Evolutionary conservation across 768 basidiomycete genomes (phyloP).

Genomic region (Phanerochaete sordida): DNA sequence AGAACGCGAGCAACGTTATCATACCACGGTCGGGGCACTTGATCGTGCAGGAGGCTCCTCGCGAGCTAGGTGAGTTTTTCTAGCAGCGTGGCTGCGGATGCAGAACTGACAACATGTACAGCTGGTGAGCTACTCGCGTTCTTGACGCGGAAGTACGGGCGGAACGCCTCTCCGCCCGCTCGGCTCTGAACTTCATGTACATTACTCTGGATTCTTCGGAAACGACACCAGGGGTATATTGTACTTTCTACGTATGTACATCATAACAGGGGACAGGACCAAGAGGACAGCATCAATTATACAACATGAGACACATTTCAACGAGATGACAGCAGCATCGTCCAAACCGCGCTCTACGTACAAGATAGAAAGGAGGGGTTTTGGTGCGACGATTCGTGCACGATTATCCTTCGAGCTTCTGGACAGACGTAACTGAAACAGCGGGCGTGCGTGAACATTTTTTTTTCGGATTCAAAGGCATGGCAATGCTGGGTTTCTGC

Average conservation of each 20-base stretch:
- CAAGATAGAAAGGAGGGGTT: not conserved
- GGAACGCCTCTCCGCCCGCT: not conserved
- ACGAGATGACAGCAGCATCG: slow-evolving; percentile 14
- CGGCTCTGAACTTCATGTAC: not conserved
- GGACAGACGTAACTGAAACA: not conserved
- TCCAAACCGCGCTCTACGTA: slow-evolving; percentile 6
- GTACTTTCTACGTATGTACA: slow-evolving; percentile 15
- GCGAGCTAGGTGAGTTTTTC: slow-evolving; percentile 21
- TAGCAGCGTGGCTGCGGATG: not conserved
- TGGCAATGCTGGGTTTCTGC: not conserved
- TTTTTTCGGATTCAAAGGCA: not conserved
- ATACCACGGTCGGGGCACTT: slow-evolving; percentile 31
- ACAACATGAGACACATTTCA: slow-evolving; percentile 6
- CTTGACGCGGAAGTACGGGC: slow-evolving; percentile 16
- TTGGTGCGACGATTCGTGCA: not conserved
- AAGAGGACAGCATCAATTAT: slow-evolving; percentile 6
- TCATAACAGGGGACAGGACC: not conserved
- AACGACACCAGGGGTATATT: slow-evolving; percentile 9
- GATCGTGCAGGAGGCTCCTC: slow-evolving; percentile 28
- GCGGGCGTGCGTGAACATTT: not conserved
- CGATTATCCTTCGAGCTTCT: not conserved
- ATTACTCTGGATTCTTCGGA: not conserved
- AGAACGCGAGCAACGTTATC: slow-evolving; percentile 31
- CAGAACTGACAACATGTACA: not conserved
- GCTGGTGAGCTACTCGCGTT: slow-evolving; percentile 19